Percentiles rank a stretch among this genome's conserved stretches.
Conservation (phyloP, 306 rosid genomes). For the Sicyos baderoa region DNA sequence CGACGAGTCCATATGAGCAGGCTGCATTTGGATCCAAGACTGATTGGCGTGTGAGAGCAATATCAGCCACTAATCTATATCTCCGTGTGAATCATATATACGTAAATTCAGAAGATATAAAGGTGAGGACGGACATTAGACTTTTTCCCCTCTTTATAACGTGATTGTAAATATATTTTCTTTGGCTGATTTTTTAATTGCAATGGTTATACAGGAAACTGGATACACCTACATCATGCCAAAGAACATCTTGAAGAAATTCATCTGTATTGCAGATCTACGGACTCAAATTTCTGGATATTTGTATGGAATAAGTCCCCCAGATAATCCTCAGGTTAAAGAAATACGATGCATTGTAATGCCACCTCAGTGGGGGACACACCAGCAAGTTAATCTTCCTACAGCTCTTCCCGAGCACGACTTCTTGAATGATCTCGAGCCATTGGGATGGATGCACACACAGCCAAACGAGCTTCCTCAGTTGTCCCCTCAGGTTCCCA, state of each 20-base stretch:
- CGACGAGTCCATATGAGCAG: conserved; percentile 97
- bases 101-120: conserved; percentile 94
- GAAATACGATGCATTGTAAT: conserved; percentile 92
- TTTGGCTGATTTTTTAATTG: conserved; percentile 16
- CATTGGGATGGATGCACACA: conserved; percentile 99
- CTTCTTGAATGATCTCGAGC: conserved; percentile 91
- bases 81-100: conserved; percentile 97
- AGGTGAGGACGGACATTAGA: conserved; percentile 33
- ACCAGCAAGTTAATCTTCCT: conserved; percentile 95
- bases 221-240: conserved; percentile 99
- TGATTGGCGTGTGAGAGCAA: conserved; percentile 99
- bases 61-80: conserved; percentile 89
- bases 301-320: conserved; percentile 92
- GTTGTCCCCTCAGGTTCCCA: conserved; percentile 81
- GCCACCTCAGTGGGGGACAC: conserved; percentile 99
- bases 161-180: neutral
- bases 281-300: conserved; percentile 94
- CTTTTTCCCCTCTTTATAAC: neutral
- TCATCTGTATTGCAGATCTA: conserved; percentile 94
- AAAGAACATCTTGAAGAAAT: conserved; percentile 90
- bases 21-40: conserved; percentile 89
- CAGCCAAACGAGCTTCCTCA: conserved; percentile 99
- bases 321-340: conserved; percentile 97
- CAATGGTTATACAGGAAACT: conserved; percentile 67
- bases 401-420: conserved; percentile 97